Evolutionary conservation across 805 yeast genomes (phyloP), one percentile per base, ranked within the genome.

Genomic region (Sungouiozyma ichnusensis): DNA sequence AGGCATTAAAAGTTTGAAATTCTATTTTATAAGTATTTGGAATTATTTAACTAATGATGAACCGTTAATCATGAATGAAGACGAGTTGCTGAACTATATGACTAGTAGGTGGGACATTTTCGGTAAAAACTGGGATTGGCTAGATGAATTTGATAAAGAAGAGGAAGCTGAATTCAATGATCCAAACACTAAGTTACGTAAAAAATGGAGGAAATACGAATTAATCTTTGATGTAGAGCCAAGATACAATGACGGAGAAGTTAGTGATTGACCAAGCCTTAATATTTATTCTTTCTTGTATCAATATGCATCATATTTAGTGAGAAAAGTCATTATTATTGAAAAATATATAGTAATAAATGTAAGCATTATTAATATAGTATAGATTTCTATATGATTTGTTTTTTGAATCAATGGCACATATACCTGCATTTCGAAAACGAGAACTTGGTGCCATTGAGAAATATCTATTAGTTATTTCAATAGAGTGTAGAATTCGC

Each of bases 1-100:
- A 40, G 99, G 99, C 0, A 60, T 92, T 33, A 63, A 67, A 27
- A 77, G 92, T n/a, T 68, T 94, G 37, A 71, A 71, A n/a, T 71
- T 69, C 43, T 85, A 85, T 57, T 77, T 86, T 54, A 66, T 69
- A 50, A 49, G 65, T 18, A 75, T 86, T 48, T 85, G 81, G 65
- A 56, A 64, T 36, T 67, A 72, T 34, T 60, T 81, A 34, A 71
- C 83, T 0, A 76, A 72, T 7, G 54, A 54, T 20, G 60, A 58
- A 20, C 64, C 60, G 24, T 36, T 57, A 36, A 44, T 53, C 14
- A 46, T 33, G 14, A 53, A 52, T 38, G 53, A 52, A 7, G 59
- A 54, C 6, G 54, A 48, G 3, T 44, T 58, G 20, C 36, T 32
- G 1, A 43, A 48, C 3, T 51, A 48, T 41, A 32, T 62, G 33